Evolutionary conservation across 1,139 yeast species (phyloP).

Genomic region (Suhomyces panamericanus): DNA sequence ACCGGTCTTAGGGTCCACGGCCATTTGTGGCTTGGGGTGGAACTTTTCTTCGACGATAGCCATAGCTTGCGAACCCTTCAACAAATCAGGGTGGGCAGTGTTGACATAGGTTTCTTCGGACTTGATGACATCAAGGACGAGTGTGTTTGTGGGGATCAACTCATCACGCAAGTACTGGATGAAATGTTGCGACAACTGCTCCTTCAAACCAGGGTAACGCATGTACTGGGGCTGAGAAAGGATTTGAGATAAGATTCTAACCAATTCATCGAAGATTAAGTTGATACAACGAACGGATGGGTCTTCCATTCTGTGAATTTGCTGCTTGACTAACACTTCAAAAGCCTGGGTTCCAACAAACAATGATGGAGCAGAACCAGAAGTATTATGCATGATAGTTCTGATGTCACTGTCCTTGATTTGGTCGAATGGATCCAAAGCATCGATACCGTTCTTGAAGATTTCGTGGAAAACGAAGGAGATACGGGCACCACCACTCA

Average conservation of each 20-base stretch:
- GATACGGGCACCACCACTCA: constrained; percentile 97
- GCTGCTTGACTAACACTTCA: constrained; percentile 94
- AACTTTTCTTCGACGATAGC: constrained; percentile 87
- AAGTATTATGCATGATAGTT: constrained; percentile 95
- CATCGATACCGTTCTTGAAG: constrained; percentile 86
- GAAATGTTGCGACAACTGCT: constrained; percentile 76
- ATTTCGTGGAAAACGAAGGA: constrained; percentile 97
- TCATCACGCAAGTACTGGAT: constrained; percentile 80
- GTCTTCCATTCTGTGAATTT: constrained; percentile 91
- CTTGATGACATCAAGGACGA: constrained; percentile 77
- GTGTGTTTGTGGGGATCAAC: constrained; percentile 78
- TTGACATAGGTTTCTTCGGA: constrained; percentile 93
- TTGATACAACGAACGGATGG: constrained; percentile 88
- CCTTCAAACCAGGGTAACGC: constrained; percentile 89
- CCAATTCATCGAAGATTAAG: constrained; percentile 90
- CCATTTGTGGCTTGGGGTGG: constrained; percentile 79
- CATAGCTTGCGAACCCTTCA: constrained; percentile 95
- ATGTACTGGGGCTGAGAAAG: constrained; percentile 77
- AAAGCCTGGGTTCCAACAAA: constrained; percentile 98
- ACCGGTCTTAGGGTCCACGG: constrained; percentile 91
- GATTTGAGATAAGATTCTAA: constrained; percentile 84
- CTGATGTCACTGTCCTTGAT: constrained; percentile 95
- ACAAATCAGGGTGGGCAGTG: constrained; percentile 95
- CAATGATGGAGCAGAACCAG: constrained; percentile 96
- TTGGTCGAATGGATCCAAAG: constrained; percentile 96